Evolutionary conservation across 1,284 basidiomycete species (phyloP), one percentile per base, ranked within the genome.

Genomic region (Taiwanofungus camphoratus): DNA sequence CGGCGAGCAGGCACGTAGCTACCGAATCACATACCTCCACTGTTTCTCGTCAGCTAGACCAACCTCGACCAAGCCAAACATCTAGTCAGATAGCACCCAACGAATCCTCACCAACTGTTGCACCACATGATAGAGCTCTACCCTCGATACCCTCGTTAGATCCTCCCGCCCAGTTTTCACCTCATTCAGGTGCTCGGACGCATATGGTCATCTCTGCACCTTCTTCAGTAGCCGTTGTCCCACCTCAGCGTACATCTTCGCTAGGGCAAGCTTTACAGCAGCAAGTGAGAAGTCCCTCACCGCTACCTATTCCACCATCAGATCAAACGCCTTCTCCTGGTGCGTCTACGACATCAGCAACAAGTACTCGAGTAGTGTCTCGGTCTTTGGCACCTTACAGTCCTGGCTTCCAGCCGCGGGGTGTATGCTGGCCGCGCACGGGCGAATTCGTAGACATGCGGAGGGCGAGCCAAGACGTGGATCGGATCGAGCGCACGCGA

Each of bases 371-470:
- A 22, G 50, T 42, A 4, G 47, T 51, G 1, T 39, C 42, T 8
- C 68, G 68, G 7, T 54, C 61, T 12, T 46, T 62, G 5, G 74
- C 79, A 3, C 84, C 81, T 2, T 91, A 91, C 59, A 78, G 82
- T 36, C 78, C 86, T 6, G 87, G 87, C 0, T 91, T 91, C 59
- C 88, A 92, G 59, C 88, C 88, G 1, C 81, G 77, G 50, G 87
- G 87, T 7, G 77, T 87, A 6, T 77, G 73, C 52, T 59, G 80
- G 18, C 80, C 74, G 6, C 76, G 83, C 19, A 92, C 90, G 2
- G 87, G 87, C 44, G 85, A 89, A 44, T 94, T 88, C 55, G 46
- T 81, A n/a, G 73, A 71, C 8, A 58, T 71, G 2, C 77, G 90
- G 35, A 73, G 68, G 37, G 52, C 59, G 3, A 72, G 70, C 36